These are phyloP conservation scores for Gyromitra esculenta DNA, from an alignment of 2,329 filamentous ascomycete genomes.

Conservation along the genomic window DNA sequence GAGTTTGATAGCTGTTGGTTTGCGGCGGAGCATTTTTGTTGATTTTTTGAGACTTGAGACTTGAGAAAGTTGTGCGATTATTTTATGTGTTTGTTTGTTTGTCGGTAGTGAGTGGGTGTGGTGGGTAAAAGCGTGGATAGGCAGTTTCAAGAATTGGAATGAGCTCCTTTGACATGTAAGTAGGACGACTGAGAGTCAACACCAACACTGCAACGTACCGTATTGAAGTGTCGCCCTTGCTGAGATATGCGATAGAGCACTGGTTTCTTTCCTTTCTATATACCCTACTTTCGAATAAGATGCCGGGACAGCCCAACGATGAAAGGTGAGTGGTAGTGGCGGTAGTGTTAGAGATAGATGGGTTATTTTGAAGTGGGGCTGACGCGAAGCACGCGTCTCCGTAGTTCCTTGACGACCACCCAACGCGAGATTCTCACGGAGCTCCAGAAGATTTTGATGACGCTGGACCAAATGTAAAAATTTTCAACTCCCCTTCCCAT, in stretches of 20 bases:
- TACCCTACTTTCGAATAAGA: constrained; percentile 34
- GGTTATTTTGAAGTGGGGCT: constrained; percentile 10
- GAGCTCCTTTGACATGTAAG: constrained; percentile 24
- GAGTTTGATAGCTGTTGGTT: constrained; percentile 73
- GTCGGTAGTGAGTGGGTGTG: constrained; percentile 6
- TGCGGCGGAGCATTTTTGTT: constrained; percentile 69
- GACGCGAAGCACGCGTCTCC: constrained; percentile 24
- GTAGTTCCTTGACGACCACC: constrained; percentile 45
- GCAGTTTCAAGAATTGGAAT: constrained; percentile 14
- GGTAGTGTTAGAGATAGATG: constrained; percentile 16
- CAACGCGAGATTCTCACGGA: constrained; percentile 53
- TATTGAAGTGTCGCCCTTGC: constrained; percentile 5
- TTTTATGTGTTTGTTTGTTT: not conserved
- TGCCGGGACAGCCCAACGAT: constrained; percentile 37
- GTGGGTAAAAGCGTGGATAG: not conserved
- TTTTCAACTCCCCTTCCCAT: not conserved
- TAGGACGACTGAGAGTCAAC: not conserved
- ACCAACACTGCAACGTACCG: constrained; percentile 43
- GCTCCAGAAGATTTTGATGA: constrained; percentile 52
- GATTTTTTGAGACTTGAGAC: not conserved
- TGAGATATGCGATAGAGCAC: constrained; percentile 37
- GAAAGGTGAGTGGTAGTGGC: constrained; percentile 58
- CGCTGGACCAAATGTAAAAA: constrained; percentile 49
- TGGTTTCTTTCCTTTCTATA: constrained; percentile 16
- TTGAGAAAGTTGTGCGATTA: not conserved